Conservation (phyloP, 768 basidiomycete species). For the Suillus discolor region DNA sequence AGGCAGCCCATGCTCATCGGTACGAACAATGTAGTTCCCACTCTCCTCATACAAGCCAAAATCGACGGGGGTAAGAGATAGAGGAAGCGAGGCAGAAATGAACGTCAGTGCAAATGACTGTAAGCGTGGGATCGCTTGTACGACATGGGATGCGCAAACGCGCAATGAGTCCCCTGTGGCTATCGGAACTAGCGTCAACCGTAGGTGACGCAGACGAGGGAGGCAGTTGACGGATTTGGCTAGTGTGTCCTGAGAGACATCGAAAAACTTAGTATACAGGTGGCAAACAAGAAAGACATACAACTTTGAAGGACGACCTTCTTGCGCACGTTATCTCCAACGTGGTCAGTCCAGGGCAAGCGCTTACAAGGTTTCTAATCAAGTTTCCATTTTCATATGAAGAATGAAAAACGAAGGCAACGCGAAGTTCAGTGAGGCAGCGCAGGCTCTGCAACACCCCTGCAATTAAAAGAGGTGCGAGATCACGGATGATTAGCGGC, state of each 20-base stretch:
- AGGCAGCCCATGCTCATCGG: slow-evolving; percentile 69
- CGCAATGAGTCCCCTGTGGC: slow-evolving; percentile 64
- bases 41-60: slow-evolving; percentile 43
- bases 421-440: slow-evolving; percentile 57
- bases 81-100: slow-evolving; percentile 57
- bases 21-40: slow-evolving; percentile 59
- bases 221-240: slow-evolving; percentile 64
- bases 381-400: slow-evolving; percentile 75
- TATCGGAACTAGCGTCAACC: slow-evolving; percentile 66
- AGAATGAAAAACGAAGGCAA: slow-evolving; percentile 70
- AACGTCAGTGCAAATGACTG: slow-evolving; percentile 64
- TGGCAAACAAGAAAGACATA: slow-evolving; percentile 32
- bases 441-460: slow-evolving; percentile 59
- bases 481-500: slow-evolving; percentile 65
- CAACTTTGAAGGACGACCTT: slow-evolving; percentile 74
- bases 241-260: slow-evolving; percentile 38
- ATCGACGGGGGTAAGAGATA: slow-evolving; percentile 45
- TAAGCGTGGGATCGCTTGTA: slow-evolving; percentile 68
- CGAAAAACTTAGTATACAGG: background rate
- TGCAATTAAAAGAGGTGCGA: slow-evolving; percentile 63
- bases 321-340: slow-evolving; percentile 68
- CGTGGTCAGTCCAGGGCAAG: slow-evolving; percentile 65
- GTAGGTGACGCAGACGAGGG: slow-evolving; percentile 61
- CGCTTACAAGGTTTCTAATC: slow-evolving; percentile 63
- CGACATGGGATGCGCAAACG: slow-evolving; percentile 61